Conservation (phyloP, 352 stramenopile genomes). For the Halophytophthora batemanensis region DNA sequence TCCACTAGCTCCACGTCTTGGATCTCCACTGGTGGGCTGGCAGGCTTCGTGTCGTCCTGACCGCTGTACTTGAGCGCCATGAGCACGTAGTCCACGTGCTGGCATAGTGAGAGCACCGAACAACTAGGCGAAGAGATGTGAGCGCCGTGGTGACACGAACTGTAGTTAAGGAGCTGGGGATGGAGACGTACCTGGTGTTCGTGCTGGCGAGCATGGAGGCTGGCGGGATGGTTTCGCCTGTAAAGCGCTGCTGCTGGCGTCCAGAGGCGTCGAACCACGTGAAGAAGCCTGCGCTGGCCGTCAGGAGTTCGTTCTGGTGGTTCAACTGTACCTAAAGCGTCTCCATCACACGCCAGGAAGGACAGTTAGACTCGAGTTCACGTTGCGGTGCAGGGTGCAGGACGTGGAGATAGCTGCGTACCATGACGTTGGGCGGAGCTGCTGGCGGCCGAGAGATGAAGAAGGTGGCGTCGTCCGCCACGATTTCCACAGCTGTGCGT, state of each 20-base stretch:
- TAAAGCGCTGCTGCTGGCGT: constrained; percentile 47
- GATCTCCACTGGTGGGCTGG: neutral
- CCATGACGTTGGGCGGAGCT: constrained; percentile 23
- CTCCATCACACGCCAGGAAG: neutral
- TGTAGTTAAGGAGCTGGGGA: neutral
- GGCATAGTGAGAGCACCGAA: constrained; percentile 22
- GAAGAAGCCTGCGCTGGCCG: constrained; percentile 41
- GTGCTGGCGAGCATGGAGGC: constrained; percentile 16
- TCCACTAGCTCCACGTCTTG: constrained; percentile 29
- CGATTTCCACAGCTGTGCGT: constrained; percentile 34
- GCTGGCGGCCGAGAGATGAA: constrained; percentile 22
- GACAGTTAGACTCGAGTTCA: neutral
- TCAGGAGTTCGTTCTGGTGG: constrained; percentile 15
- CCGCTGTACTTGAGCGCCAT: constrained; percentile 19
- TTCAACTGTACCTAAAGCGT: constrained; percentile 17
- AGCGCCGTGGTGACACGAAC: too few species aligned
- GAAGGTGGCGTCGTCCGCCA: constrained; percentile 28
- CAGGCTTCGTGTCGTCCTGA: neutral
- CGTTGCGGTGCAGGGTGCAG: neutral
- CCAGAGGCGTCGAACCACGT: constrained; percentile 35
- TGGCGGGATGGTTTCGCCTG: constrained; percentile 54
- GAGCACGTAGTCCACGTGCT: constrained; percentile 32
- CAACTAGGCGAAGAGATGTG: neutral
- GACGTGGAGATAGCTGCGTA: constrained; percentile 4
- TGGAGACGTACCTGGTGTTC: neutral